Evolutionary conservation across 257 asterid species (phyloP).

Genomic region (Solanum paucissectum): DNA sequence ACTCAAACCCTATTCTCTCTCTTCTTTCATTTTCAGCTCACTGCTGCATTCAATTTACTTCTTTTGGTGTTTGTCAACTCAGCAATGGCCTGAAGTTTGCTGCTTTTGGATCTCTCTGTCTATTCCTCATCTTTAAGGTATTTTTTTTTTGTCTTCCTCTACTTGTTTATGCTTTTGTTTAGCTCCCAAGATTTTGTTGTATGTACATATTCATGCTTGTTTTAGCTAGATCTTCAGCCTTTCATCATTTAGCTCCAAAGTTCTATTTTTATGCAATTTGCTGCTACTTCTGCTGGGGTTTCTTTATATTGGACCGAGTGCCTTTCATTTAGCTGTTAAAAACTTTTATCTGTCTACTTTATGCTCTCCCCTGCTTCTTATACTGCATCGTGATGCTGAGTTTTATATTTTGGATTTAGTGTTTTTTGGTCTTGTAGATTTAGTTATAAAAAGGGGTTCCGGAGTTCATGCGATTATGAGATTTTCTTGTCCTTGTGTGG

Average conservation of each 20-base stretch:
- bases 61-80: not conserved
- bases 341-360: not conserved
- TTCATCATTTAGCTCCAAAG: not conserved
- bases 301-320: not conserved
- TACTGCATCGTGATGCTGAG: not conserved
- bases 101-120: not conserved
- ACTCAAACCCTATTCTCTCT: not conserved
- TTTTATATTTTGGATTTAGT: too few species aligned
- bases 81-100: not conserved
- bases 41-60: not conserved
- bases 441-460: not conserved
- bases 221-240: not conserved
- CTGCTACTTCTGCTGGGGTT: not conserved
- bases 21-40: not conserved
- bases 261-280: not conserved
- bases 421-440: not conserved
- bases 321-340: not conserved
- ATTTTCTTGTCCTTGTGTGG: not conserved
- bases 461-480: not conserved
- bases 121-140: not conserved
- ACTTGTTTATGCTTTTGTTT: not conserved
- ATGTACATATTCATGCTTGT: not conserved
- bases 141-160: not conserved
- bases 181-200: not conserved
- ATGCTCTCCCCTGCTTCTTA: not conserved